Base-by-base conservation (phyloP, 257 asterid genomes). In the Euphrasia confusa region DNA sequence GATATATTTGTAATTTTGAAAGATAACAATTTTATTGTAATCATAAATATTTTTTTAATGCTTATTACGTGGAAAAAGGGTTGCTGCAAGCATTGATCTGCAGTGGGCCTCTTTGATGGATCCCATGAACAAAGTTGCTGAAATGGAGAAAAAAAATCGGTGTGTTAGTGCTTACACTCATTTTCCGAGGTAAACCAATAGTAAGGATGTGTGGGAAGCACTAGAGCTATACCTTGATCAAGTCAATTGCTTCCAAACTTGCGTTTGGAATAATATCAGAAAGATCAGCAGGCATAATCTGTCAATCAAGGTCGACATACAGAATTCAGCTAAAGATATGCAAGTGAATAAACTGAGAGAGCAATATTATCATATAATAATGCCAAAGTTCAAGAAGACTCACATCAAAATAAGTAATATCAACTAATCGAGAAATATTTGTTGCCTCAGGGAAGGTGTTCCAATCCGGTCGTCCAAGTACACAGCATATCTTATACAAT, bases 71-170 rank as follows among this genome's bases (percentile, higher is more conserved):
- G 85, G 74, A 91, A 91, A 76, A 91, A 91, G 1, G 95, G 94
- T 68, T 88, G 97, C 72, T 83, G 89, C 79, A 91, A 79, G 77
- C 98, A 91, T 58, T 88, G 92, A 39, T 91, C 97, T 52, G 98
- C 98, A 10, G 97, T 81, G 54, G 95, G 97, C 75, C 98, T 84
- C 81, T 82, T 81, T 50, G 74, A 69, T 18, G 98, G 98, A 80
- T 91, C 97, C 97, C 98, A 91, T 3, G 98, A 86, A 68, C 83
- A 83, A 60, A 91, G 95, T 91, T 88, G 92, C 98, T 91, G 82
- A 54, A 70, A 15, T 24, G 58, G 71, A 15, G 21, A 10, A 40
- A 68, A 27, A 68, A 17, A 30, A 61, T 53, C 13, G 27, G 49
- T 13, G 60, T 28, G 1, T 21, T 21, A 21, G 24, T 21, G 42